These are phyloP conservation scores for Populus davidiana DNA, from an alignment of 345 rosid genomes.

Conservation along the genomic window DNA sequence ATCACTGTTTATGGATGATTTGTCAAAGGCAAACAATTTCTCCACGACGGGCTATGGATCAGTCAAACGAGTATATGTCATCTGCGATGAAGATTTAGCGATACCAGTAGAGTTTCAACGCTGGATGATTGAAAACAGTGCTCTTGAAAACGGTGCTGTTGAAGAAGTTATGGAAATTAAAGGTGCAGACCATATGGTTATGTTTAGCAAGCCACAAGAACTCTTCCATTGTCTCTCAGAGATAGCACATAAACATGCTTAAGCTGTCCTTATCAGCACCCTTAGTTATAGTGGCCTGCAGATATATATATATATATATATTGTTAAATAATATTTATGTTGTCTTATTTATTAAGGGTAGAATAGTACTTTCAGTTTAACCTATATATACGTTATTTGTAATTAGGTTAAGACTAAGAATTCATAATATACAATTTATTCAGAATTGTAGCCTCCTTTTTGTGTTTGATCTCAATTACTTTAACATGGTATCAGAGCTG, in stretches of 20 bases:
- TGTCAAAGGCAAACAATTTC: not conserved
- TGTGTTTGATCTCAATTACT: too few relatives aligned
- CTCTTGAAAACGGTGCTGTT: not conserved
- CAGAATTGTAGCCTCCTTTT: too few relatives aligned
- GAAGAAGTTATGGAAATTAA: conserved; percentile 16
- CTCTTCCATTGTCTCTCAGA: conserved; percentile 5
- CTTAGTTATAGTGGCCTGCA: too few relatives aligned
- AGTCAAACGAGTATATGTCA: not conserved
- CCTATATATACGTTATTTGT: too few relatives aligned
- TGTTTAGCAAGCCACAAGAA: conserved; percentile 20
- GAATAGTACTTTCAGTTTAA: too few relatives aligned
- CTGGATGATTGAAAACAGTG: conserved; percentile 22
- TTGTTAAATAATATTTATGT: too few relatives aligned
- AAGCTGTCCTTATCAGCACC: not conserved
- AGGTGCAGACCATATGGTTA: conserved; percentile 21
- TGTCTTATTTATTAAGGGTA: too few relatives aligned
- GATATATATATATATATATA: too few relatives aligned
- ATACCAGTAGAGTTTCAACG: conserved; percentile 15
- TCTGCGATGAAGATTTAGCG: conserved; percentile 12
- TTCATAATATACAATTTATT: too few relatives aligned
- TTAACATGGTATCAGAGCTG: too few relatives aligned
- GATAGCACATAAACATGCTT: conserved; percentile 12
- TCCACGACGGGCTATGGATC: conserved; percentile 21
- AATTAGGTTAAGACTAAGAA: too few relatives aligned
- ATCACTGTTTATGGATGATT: not conserved